Evolutionary conservation across 2,329 filamentous ascomycete genomes (phyloP).

Genomic region (Dryadomyces quercus-mongolicae): DNA sequence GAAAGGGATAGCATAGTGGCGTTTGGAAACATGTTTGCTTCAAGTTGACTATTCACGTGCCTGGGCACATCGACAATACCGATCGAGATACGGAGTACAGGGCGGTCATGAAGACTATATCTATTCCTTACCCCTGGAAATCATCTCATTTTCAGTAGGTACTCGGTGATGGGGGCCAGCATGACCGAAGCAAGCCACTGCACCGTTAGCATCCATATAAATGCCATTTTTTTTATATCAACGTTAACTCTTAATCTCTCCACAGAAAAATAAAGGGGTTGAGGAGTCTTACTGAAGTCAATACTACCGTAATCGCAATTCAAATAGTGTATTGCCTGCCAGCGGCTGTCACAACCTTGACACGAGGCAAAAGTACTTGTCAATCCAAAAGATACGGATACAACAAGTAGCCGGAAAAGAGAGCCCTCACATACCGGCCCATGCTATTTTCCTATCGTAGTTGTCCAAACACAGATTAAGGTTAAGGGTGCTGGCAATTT

Average conservation of each 20-base stretch:
- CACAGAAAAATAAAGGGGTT: background rate
- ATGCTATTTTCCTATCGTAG: slow-evolving; percentile 7
- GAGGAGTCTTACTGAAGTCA: slow-evolving; percentile 5
- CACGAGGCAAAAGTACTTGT: slow-evolving; percentile 7
- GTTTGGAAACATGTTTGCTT: background rate
- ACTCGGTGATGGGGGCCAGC: background rate
- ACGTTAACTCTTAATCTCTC: background rate
- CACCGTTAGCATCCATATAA: slow-evolving; percentile 2
- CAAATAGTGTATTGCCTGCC: background rate
- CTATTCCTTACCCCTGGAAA: background rate
- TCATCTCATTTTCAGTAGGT: background rate
- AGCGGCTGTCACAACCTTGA: slow-evolving; percentile 4
- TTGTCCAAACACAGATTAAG: slow-evolving; percentile 9
- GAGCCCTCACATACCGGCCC: background rate
- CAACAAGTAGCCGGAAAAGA: background rate
- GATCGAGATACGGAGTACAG: background rate
- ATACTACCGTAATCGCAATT: slow-evolving; percentile 10
- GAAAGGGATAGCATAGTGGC: background rate
- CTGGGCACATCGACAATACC: no score
- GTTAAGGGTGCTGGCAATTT: slow-evolving; percentile 2
- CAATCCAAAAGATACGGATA: background rate
- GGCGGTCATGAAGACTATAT: background rate
- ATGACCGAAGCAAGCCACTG: slow-evolving; percentile 6
- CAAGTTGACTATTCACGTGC: no score
- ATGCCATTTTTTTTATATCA: slow-evolving; percentile 1